Conservation (phyloP, 768 basidiomycete species). For the Mycena floridula region DNA sequence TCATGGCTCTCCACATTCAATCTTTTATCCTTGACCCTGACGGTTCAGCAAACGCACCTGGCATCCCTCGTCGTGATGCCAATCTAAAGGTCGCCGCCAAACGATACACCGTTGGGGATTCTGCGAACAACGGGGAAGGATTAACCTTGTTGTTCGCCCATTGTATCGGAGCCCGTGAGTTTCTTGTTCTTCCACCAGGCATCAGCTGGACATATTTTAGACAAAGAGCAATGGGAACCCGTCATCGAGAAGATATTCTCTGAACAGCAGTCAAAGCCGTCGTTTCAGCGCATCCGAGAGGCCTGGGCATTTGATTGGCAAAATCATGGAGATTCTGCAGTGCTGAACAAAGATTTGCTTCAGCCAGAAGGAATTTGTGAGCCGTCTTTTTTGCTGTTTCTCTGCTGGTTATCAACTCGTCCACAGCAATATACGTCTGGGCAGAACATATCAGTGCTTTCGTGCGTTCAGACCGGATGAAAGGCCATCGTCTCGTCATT, state of each 20-base stretch:
- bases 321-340: constrained; percentile 30
- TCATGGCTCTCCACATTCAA: too few relatives aligned
- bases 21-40: too few relatives aligned
- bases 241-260: constrained; percentile 19
- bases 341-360: constrained; percentile 23
- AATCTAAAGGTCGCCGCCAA: constrained; percentile 43
- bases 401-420: not conserved
- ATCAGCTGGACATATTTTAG: constrained; percentile 17
- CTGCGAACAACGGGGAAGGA: constrained; percentile 22
- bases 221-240: constrained; percentile 54
- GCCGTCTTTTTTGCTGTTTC: not conserved
- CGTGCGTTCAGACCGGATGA: constrained; percentile 9
- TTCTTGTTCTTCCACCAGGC: not conserved
- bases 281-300: constrained; percentile 25
- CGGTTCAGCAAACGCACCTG: too few relatives aligned
- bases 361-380: constrained; percentile 12
- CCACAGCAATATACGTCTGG: constrained; percentile 17
- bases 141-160: constrained; percentile 43
- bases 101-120: constrained; percentile 27
- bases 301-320: constrained; percentile 37
- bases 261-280: constrained; percentile 13
- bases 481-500: constrained; percentile 13
- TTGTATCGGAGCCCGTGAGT: constrained; percentile 37
- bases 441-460: constrained; percentile 17
- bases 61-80: too few relatives aligned